These are phyloP conservation scores for Fusarium globosum DNA, from an alignment of 2,329 filamentous ascomycete genomes.

Conservation along the genomic window DNA sequence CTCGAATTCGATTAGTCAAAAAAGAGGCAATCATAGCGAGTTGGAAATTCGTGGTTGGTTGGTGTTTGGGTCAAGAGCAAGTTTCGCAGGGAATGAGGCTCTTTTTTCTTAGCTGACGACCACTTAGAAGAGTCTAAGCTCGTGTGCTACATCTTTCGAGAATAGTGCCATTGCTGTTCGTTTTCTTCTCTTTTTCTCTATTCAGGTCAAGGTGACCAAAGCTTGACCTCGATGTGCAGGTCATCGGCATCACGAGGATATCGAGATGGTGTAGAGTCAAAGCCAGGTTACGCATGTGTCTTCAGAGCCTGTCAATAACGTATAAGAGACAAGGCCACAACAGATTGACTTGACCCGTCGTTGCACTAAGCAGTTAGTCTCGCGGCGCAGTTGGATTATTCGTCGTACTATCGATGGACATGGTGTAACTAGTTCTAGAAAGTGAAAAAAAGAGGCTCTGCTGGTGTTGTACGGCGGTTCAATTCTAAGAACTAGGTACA, in stretches of 20 bases:
- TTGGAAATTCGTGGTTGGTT: not conserved
- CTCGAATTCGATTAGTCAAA: not conserved
- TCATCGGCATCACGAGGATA: slow-evolving; percentile 1
- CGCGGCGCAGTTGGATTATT: not conserved
- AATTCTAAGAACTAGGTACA: not conserved
- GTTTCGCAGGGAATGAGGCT: slow-evolving; percentile 9
- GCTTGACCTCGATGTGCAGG: not conserved
- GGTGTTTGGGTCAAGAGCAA: not conserved
- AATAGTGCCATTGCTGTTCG: not conserved
- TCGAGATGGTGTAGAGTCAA: slow-evolving; percentile 12
- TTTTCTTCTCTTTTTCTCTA: not conserved
- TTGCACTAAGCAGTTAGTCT: not conserved
- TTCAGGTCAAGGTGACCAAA: not conserved
- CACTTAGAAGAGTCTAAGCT: not conserved
- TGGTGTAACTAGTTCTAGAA: not conserved
- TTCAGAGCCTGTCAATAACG: not conserved
- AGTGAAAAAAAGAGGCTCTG: slow-evolving; percentile 5
- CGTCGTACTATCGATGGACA: not conserved
- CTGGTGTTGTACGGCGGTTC: not conserved
- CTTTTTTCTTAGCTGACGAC: not conserved
- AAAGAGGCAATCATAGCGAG: not conserved
- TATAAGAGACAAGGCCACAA: not conserved
- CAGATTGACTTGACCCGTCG: not conserved
- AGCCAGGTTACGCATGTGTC: not conserved
- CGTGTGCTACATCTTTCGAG: not conserved